Evolutionary conservation across 768 basidiomycete species (phyloP).

Genomic region (Xerocomus spinulosus): DNA sequence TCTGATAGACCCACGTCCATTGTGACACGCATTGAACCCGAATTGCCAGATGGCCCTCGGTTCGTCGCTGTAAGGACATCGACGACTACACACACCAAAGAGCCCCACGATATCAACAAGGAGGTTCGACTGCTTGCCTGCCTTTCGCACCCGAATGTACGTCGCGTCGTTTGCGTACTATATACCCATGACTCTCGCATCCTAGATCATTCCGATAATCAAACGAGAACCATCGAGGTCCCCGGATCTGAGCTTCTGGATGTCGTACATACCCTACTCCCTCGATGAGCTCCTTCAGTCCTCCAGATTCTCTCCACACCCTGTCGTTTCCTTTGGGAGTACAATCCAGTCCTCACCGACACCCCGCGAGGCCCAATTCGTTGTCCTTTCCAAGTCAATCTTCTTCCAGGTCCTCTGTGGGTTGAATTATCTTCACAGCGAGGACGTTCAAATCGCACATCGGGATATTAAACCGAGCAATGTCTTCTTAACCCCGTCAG

Average conservation of each 20-base stretch:
- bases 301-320: conserved; percentile 27
- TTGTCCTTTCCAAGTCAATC: conserved; percentile 52
- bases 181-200: background rate
- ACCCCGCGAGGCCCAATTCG: conserved; percentile 36
- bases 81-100: conserved; percentile 41
- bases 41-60: conserved; percentile 5
- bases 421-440: conserved; percentile 62
- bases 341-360: conserved; percentile 1
- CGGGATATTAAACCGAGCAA: conserved; percentile 87
- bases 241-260: conserved; percentile 52
- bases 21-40: conserved; percentile 18
- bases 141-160: conserved; percentile 51
- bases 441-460: conserved; percentile 58
- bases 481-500: conserved; percentile 58
- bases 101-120: conserved; percentile 69
- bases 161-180: conserved; percentile 13
- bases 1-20: conserved; percentile 23
- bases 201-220: conserved; percentile 53
- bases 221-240: conserved; percentile 39
- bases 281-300: conserved; percentile 43
- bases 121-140: conserved; percentile 50
- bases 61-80: conserved; percentile 49
- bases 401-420: conserved; percentile 64
- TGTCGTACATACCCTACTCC: conserved; percentile 60
- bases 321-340: conserved; percentile 16